Evolutionary conservation across 2,329 filamentous ascomycete species (phyloP).

Genomic region (Talaromyces marneffei): DNA sequence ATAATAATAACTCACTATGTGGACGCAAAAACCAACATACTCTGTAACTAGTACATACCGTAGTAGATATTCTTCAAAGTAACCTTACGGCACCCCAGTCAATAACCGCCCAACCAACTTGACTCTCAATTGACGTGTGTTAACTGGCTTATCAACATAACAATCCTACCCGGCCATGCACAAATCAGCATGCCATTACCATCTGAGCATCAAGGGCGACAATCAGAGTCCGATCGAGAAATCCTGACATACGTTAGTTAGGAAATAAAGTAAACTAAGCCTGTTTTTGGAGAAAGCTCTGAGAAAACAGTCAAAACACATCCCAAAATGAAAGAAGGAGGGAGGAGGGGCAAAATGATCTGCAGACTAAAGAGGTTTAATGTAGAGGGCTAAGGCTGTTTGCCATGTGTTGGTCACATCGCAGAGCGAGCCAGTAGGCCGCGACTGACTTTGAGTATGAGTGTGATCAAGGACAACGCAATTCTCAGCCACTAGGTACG

Average conservation of each 20-base stretch:
- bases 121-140: neutral
- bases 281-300: neutral
- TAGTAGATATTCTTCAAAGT: neutral
- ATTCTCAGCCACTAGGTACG: too few species aligned
- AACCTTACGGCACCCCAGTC: neutral
- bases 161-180: too few species aligned
- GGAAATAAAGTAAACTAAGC: neutral
- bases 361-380: neutral
- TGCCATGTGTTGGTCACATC: constrained; percentile 7
- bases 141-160: neutral
- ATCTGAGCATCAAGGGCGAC: neutral
- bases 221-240: neutral
- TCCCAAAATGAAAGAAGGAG: neutral
- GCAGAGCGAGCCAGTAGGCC: neutral
- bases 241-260: too few species aligned
- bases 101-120: neutral
- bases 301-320: neutral
- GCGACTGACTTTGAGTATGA: neutral
- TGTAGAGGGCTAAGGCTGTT: neutral
- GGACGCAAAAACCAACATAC: too few species aligned
- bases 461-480: too few species aligned
- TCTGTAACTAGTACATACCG: too few species aligned
- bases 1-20: neutral
- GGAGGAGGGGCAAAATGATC: constrained; percentile 1
- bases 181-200: neutral